Percentiles rank a stretch among this genome's conserved stretches.
These are phyloP conservation scores for Puccinia polysora DNA, from an alignment of 1,284 basidiomycete species.

Conservation along the genomic window DNA sequence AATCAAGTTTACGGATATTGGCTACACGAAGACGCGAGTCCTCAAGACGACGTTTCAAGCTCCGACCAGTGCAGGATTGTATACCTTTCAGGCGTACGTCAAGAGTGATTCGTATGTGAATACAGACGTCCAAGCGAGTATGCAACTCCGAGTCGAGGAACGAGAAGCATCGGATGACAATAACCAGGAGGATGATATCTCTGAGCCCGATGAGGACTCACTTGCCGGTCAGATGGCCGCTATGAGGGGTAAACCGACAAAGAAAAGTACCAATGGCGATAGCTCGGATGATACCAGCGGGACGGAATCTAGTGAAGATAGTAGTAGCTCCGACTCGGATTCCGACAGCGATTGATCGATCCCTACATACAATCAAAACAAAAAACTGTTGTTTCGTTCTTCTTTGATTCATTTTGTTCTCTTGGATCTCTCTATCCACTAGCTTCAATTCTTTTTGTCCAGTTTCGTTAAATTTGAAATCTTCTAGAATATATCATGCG, in stretches of 20 bases:
- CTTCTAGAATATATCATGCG: too few relatives aligned
- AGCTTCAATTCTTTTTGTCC: too few relatives aligned
- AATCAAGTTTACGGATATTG: constrained; percentile 66
- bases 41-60: constrained; percentile 94
- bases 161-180: constrained; percentile 57
- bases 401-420: too few relatives aligned
- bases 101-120: constrained; percentile 79
- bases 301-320: constrained; percentile 43
- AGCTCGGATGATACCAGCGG: constrained; percentile 44
- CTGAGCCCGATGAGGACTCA: constrained; percentile 89
- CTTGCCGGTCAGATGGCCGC: constrained; percentile 97
- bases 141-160: constrained; percentile 66
- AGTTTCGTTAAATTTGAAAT: too few relatives aligned
- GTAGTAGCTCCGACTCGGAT: constrained; percentile 48
- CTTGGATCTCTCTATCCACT: too few relatives aligned
- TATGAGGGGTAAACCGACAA: constrained; percentile 75
- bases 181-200: constrained; percentile 76
- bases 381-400: too few relatives aligned
- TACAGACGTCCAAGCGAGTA: constrained; percentile 63
- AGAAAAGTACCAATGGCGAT: constrained; percentile 52
- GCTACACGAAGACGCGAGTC: constrained; percentile 65
- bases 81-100: constrained; percentile 82
- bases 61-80: constrained; percentile 74
- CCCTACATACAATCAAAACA: too few relatives aligned
- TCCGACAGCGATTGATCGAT: constrained; percentile 50